Evolutionary conservation across 257 asterid genomes (phyloP), one percentile per base, ranked within the genome.

Genomic region (Anisodus tanguticus): DNA sequence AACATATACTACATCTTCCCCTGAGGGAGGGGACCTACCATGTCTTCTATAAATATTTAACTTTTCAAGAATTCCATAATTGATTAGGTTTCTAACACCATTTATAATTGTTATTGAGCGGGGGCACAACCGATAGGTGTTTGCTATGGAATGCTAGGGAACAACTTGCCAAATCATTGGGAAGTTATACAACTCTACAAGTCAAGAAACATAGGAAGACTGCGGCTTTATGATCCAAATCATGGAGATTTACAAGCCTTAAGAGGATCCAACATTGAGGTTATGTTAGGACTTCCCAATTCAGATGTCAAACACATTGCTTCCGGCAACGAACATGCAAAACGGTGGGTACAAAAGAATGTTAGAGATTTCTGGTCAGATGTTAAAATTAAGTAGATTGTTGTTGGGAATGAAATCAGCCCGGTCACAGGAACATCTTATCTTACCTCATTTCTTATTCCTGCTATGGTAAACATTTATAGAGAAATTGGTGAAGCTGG

Each of bases 211-310:
- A 19, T 49, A 13, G 47, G 57, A 49, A 74, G 57, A 49, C 3
- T 74, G 43, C 49, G 81, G 41, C 60, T 74, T 8, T 74, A 74
- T 57, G 57, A 74, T 15, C 81, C 62, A n/a, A 45, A 74, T 57
- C 60, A 17, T 57, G 62, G 17, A 53, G 81, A 16, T 3, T 74
- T 74, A 37, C 81, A 74, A 49, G 81, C 81, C n/a, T 39, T 77
- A 8, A 77, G 63, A 77, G 81, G 81, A 55, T 77, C 81, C 19
- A 47, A 77, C 43, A 77, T 77, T 19, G 45, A 77, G n/a, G 62
- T 77, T 17, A 77, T n/a, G n/a, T 49, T 77, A 49, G 63, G 81
- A 77, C 62, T 77, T 12, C 81, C 81, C 4, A 77, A 77, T 17
- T 35, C 31, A 57, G 62, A 57, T 57, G 62, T 57, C 19, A 57